Evolutionary conservation across 257 asterid genomes (phyloP).

Genomic region (Primulina huaijiensis): DNA sequence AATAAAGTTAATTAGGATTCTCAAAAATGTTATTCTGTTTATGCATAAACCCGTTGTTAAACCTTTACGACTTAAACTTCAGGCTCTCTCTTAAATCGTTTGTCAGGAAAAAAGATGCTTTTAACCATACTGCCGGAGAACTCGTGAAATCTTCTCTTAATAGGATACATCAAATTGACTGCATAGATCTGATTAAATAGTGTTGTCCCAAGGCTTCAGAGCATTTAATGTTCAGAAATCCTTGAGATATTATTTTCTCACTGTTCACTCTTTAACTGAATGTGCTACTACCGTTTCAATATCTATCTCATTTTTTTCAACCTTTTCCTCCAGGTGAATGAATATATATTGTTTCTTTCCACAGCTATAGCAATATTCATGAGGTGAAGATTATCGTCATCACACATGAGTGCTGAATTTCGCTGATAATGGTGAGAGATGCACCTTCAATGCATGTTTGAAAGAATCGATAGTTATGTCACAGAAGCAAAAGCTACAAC

Average conservation of each 20-base stretch:
- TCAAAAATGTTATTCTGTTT: background rate
- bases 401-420: constrained; percentile 5
- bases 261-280: background rate
- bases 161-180: background rate
- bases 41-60: constrained; percentile 7
- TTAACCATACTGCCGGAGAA: background rate
- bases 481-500: background rate
- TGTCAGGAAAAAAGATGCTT: background rate
- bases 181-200: background rate
- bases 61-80: background rate
- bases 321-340: background rate
- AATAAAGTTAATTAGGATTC: too few species aligned
- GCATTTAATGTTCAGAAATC: too few species aligned
- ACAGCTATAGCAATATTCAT: background rate
- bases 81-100: background rate
- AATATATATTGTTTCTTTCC: background rate
- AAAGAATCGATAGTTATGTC: background rate
- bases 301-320: background rate
- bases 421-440: constrained; percentile 16
- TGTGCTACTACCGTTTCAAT: background rate
- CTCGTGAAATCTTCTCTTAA: background rate
- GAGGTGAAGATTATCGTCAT: background rate
- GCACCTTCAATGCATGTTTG: constrained; percentile 4
- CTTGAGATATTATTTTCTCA: too few species aligned
- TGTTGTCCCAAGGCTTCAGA: too few species aligned